phyloP scores from a whole-genome alignment of 75 land plant genomes.

The Selaginella tamariscina region DNA sequence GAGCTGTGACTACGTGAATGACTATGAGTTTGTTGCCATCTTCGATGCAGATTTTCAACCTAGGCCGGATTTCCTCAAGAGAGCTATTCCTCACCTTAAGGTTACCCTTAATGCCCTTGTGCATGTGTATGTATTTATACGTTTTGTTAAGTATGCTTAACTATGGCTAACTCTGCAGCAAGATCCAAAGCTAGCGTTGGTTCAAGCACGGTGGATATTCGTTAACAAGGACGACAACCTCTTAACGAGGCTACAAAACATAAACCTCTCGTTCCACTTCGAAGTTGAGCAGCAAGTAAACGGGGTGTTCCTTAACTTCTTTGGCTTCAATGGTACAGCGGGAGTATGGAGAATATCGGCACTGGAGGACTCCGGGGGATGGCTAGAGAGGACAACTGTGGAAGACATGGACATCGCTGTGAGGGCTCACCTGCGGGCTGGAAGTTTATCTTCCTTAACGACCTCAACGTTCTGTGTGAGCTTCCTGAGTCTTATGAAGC shows the following conservation, averaged over 20 bases:
- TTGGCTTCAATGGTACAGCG: constrained; percentile 60
- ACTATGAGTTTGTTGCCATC: constrained; percentile 67
- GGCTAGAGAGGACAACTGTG: constrained; percentile 66
- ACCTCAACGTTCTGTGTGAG: constrained; percentile 72
- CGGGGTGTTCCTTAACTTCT: constrained; percentile 46
- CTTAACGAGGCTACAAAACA: constrained; percentile 43
- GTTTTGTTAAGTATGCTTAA: not conserved
- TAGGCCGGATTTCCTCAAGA: constrained; percentile 44
- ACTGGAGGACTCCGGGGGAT: constrained; percentile 46
- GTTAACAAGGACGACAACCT: constrained; percentile 47
- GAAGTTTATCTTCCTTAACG: constrained; percentile 70
- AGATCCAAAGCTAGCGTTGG: constrained; percentile 36
- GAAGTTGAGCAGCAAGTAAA: constrained; percentile 55
- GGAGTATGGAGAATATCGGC: constrained; percentile 63
- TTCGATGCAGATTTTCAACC: constrained; percentile 83
- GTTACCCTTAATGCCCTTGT: constrained; percentile 26
- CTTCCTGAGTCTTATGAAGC: constrained; percentile 79
- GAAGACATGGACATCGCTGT: constrained; percentile 57
- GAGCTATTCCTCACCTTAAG: constrained; percentile 55
- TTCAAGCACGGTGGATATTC: constrained; percentile 46
- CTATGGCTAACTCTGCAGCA: constrained; percentile 24
- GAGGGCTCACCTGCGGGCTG: constrained; percentile 71
- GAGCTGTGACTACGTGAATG: constrained; percentile 57
- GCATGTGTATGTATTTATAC: not conserved
- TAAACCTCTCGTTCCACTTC: constrained; percentile 43